Evolutionary conservation across 345 rosid genomes (phyloP).

Genomic region (Atalantia buxifolia): DNA sequence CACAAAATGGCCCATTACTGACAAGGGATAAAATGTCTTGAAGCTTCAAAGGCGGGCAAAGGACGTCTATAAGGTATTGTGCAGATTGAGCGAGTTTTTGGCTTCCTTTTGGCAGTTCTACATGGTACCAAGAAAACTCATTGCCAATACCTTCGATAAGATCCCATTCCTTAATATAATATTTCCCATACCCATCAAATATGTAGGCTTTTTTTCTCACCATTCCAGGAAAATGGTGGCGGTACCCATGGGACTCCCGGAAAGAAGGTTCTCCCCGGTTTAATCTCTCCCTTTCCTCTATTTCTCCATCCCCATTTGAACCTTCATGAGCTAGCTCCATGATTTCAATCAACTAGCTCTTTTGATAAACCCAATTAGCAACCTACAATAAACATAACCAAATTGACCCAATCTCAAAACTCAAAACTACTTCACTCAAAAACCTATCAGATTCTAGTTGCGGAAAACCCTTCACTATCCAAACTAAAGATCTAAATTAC

Average conservation of each 20-base stretch:
- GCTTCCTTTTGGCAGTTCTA: slow-evolving; percentile 81
- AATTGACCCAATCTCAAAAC: slow-evolving; percentile 7
- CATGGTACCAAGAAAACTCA: slow-evolving; percentile 97
- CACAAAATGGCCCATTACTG: slow-evolving; percentile 94
- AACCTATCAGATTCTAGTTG: neutral
- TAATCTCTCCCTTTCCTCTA: slow-evolving; percentile 46
- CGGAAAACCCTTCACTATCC: neutral
- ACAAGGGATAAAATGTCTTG: slow-evolving; percentile 94
- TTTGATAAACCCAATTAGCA: neutral
- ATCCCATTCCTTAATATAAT: slow-evolving; percentile 76
- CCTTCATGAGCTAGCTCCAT: slow-evolving; percentile 56
- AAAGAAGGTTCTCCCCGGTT: slow-evolving; percentile 22
- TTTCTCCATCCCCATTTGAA: slow-evolving; percentile 38
- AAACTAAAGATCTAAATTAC: slow-evolving; percentile 2
- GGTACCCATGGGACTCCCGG: slow-evolving; percentile 13
- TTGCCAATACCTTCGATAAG: slow-evolving; percentile 62
- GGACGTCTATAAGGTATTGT: slow-evolving; percentile 78
- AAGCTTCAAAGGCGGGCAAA: slow-evolving; percentile 92
- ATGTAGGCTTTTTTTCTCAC: slow-evolving; percentile 79
- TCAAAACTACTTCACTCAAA: neutral
- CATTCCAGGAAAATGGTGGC: slow-evolving; percentile 49
- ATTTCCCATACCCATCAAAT: slow-evolving; percentile 78
- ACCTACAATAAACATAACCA: neutral
- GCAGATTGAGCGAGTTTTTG: slow-evolving; percentile 81
- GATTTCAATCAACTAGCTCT: slow-evolving; percentile 1